Evolutionary conservation across 179 eudicot genomes (phyloP).

Genomic region (Beta macrorhiza): DNA sequence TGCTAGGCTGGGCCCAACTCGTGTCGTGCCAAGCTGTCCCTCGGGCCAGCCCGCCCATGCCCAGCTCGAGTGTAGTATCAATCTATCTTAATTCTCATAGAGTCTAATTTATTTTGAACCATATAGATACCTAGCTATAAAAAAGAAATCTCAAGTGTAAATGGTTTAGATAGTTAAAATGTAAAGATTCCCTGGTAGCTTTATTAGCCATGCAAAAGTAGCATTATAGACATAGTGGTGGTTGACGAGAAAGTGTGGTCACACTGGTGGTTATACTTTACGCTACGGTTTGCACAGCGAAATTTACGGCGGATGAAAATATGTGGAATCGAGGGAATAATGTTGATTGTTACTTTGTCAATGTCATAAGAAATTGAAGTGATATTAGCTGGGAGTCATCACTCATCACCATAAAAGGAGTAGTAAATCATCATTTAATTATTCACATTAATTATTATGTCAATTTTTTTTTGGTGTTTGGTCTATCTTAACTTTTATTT

Average conservation of each 20-base stretch:
- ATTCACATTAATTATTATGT: background rate
- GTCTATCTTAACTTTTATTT: background rate
- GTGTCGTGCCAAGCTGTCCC: background rate
- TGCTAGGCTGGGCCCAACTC: background rate
- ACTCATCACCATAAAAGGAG: background rate
- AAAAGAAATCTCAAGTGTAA: no score
- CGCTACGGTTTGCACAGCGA: background rate
- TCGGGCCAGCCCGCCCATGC: background rate
- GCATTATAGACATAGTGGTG: background rate
- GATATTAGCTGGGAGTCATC: background rate
- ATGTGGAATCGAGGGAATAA: background rate
- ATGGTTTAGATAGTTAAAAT: no score
- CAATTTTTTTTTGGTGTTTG: slow-evolving; percentile 13
- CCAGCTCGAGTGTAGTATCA: no score
- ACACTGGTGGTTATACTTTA: background rate
- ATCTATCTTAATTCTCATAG: no score
- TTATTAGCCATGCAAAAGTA: no score
- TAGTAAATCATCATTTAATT: background rate
- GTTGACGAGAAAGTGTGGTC: background rate
- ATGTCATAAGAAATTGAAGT: background rate
- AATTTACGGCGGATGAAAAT: slow-evolving; percentile 7
- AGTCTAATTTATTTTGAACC: no score
- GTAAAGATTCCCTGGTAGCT: no score
- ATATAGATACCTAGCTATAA: no score
- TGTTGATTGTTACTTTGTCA: background rate